phyloP scores from a whole-genome alignment of 2,329 filamentous ascomycete species.

The Phaeoacremonium minimum region DNA sequence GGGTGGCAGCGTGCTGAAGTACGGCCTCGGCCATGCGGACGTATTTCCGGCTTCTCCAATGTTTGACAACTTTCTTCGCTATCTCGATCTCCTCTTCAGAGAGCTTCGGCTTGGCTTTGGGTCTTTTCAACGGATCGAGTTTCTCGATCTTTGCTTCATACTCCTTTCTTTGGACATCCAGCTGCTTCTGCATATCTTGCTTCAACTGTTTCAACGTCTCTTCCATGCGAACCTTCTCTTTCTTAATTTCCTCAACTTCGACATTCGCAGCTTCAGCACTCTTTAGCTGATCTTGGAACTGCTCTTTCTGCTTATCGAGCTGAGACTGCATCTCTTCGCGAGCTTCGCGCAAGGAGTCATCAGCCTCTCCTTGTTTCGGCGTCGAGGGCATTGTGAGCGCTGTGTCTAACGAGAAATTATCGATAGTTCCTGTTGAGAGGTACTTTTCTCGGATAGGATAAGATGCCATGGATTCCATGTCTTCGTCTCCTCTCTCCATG shows the following conservation, averaged over 20 bases:
- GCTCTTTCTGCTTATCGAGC: slow-evolving; percentile 78
- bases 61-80: slow-evolving; percentile 61
- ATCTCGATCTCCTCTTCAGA: slow-evolving; percentile 68
- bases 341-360: slow-evolving; percentile 69
- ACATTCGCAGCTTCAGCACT: slow-evolving; percentile 69
- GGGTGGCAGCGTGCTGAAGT: slow-evolving; percentile 76
- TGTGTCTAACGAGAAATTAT: slow-evolving; percentile 95
- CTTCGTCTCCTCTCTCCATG: slow-evolving; percentile 71
- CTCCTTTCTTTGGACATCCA: slow-evolving; percentile 76
- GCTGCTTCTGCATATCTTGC: slow-evolving; percentile 81
- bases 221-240: slow-evolving; percentile 83
- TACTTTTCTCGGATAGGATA: slow-evolving; percentile 92
- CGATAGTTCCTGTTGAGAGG: slow-evolving; percentile 87
- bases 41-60: slow-evolving; percentile 82
- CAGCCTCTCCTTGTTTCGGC: slow-evolving; percentile 71
- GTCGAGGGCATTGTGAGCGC: slow-evolving; percentile 92
- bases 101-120: slow-evolving; percentile 58
- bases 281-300: slow-evolving; percentile 74
- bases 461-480: slow-evolving; percentile 83
- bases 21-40: slow-evolving; percentile 92
- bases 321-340: slow-evolving; percentile 81
- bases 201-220: slow-evolving; percentile 73
- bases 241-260: slow-evolving; percentile 78
- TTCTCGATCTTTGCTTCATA: slow-evolving; percentile 83
- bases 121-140: slow-evolving; percentile 60